Base-by-base conservation (phyloP, 2,329 filamentous ascomycete species). In the Volutella citrinella region DNA sequence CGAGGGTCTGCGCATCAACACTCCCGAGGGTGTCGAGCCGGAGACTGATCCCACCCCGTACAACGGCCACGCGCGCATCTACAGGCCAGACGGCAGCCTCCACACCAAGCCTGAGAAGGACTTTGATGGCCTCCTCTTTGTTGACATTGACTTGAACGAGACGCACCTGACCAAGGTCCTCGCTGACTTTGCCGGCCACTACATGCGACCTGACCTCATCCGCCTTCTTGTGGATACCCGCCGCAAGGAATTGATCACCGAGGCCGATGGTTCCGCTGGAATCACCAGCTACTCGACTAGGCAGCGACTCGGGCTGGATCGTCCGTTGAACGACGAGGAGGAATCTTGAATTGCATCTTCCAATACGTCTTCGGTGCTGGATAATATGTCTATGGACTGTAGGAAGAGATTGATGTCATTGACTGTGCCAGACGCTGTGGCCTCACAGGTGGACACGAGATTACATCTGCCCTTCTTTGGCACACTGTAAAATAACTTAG, bases 61-160 rank as follows among this genome's bases (percentile, higher is more conserved):
- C 34, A 53, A 54, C 27, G 50, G 50, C 0, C 48, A 51, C 6
- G 50, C 50, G 3, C 48, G 48, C 2, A 54, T 54, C 10, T 54
- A 52, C 34, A 34, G 48, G 10, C 50, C 50, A 7, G 50, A 54
- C 10, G 50, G 50, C 1, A 52, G 48, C 37, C 15, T 50, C 2
- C 42, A 48, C 2, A 40, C 45, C 17, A 49, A 52, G 38, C 50
- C 50, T 4, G 48, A 49, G 8, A 52, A 52, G 33, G 46, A 50
- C 27, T 54, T 54, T 24, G 74, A 78, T 44, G 64, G 66, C 5
- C 65, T 78, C 10, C 35, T 78, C 7, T 69, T 64, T 35, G 72
- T 71, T 0, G 70, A 78, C 37, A 47, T 78, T 28, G 66, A 76
- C 22, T 50, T 78, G 31, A 52, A 62, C 6, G 50, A 54, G 27